Evolutionary conservation across 164 flowering plant species (phyloP), one percentile per base, ranked within the genome.

Genomic region (Liquidambar formosana): DNA sequence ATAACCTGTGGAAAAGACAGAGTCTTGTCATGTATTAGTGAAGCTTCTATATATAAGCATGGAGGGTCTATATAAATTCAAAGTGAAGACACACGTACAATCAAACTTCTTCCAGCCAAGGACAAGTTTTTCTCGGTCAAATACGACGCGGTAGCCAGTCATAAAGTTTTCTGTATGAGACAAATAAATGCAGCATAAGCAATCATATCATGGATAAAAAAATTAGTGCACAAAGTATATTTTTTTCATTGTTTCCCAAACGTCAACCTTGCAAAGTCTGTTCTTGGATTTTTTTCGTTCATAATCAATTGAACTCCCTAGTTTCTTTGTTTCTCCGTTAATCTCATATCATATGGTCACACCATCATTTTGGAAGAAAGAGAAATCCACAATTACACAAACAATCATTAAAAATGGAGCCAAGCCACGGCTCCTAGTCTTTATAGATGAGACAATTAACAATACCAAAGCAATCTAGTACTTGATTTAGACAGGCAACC

Each of bases 121-220:
- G 33, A 81, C 66, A 18, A 77, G 77, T 70, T 77, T 77, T 71
- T 88, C 89, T 44, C 88, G 78, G 71, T 88, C 85, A 73, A 88
- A 88, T 48, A 86, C 81, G 8, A 88, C 72, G 1, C 78, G 81
- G 77, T 88, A 80, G 64, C 93, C 90, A 41, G 88, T 86, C 93
- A 88, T 86, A 54, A 85, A 88, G 61, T 86, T 86, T 74, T 88
- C 93, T 88, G 89, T 61, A 77, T 28, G 60, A 27, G 15, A 16
- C 23, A 48, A 54, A 58, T 48, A 70, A 72, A 3, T 1, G 26
- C 16, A n/a, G 5, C 0, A 28, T 65, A 45, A 65, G 65, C 61
- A 60, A 59, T 43, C 51, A 25, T 38, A 63, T 14, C 1, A 27
- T 6, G n/a, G n/a, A 33, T 2, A 33, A 33, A 33, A 2, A 33